These are phyloP conservation scores for Nadsonia starkeyi-henricii DNA, from an alignment of 1,139 yeast genomes.

Conservation along the genomic window DNA sequence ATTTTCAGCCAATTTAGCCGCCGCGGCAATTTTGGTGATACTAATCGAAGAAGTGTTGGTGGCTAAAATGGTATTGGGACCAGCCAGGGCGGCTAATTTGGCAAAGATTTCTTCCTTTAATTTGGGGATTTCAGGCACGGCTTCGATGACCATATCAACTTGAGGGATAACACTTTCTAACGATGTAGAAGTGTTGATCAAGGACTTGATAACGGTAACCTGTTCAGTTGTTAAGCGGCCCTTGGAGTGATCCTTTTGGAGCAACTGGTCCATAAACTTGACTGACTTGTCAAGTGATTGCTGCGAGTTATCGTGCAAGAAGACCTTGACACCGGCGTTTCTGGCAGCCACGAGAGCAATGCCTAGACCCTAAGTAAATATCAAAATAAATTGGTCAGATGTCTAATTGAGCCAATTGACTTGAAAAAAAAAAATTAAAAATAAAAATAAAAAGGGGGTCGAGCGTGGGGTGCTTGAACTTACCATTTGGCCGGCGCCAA, in stretches of 20 bases:
- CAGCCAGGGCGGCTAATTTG: slow-evolving; percentile 22
- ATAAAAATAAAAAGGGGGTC: slow-evolving; percentile 5
- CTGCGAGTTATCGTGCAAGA: slow-evolving; percentile 24
- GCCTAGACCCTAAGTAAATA: slow-evolving; percentile 24
- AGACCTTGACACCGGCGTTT: slow-evolving; percentile 26
- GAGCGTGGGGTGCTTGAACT: background rate
- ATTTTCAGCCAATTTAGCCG: slow-evolving; percentile 28
- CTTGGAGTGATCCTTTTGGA: slow-evolving; percentile 26
- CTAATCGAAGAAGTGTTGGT: slow-evolving; percentile 32
- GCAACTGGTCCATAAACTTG: slow-evolving; percentile 24
- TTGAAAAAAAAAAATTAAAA: background rate
- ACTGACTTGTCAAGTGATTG: slow-evolving; percentile 22
- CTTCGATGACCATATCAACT: slow-evolving; percentile 30
- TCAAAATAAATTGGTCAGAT: background rate
- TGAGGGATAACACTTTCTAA: slow-evolving; percentile 17
- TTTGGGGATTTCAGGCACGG: slow-evolving; percentile 29
- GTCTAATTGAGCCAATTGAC: background rate
- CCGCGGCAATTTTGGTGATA: slow-evolving; percentile 31
- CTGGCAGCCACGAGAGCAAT: slow-evolving; percentile 31
- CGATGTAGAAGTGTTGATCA: slow-evolving; percentile 18
- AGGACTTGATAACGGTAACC: slow-evolving; percentile 20
- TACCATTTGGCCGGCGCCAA: slow-evolving; percentile 29
- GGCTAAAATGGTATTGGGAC: slow-evolving; percentile 25
- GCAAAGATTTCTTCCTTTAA: slow-evolving; percentile 26
- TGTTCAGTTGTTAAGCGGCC: slow-evolving; percentile 22